Evolutionary conservation across 495 filamentous ascomycete genomes (phyloP), one percentile per base, ranked within the genome.

Genomic region (Pyrenula massariospora): DNA sequence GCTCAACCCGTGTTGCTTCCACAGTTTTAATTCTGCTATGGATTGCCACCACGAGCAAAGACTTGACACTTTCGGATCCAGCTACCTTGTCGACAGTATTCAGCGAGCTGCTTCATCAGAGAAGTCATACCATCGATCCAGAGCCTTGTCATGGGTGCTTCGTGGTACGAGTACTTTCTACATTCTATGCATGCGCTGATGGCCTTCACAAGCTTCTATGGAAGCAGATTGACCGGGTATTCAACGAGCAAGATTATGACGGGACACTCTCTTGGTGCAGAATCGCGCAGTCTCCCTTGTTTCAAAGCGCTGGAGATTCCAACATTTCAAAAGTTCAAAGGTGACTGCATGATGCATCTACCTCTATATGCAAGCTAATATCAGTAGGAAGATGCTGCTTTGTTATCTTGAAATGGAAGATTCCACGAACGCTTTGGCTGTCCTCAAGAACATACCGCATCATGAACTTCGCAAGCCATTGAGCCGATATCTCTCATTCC

Each of bases 401-500:
- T 90, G 86, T 63, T 78, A 78, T 31, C 68, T 90, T 15, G 74
- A 77, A 24, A 70, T 70, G 52, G 72, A 81, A 25, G 78, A 83
- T 58, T 52, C 75, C 21, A 68, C 71, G 3, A 67, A 68, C 52
- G 85, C 85, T 19, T 63, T 67, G 52, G 73, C 79, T 2, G 67
- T 80, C 5, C 83, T 86, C 61, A 66, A 70, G 48, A 67, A 74
- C 25, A 85, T 93, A 80, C 76, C 84, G 8, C 72, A 79, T 47
- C 58, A 71, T 21, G 75, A 72, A 50, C 75, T 73, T 61, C 70
- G 71, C 53, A 82, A 86, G 24, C 77, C 81, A 2, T 76, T 83
- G 59, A 88, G 86, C 10, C 72, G 79, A 42, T 91, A 86, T 64
- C 65, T 94, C 22, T 78, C 84, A 62, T 91, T 86, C 72, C 92